Percentiles rank a stretch among this genome's conserved stretches.
Evolutionary conservation across 83 land plant species (phyloP).

Genomic region (Picea abies): DNA sequence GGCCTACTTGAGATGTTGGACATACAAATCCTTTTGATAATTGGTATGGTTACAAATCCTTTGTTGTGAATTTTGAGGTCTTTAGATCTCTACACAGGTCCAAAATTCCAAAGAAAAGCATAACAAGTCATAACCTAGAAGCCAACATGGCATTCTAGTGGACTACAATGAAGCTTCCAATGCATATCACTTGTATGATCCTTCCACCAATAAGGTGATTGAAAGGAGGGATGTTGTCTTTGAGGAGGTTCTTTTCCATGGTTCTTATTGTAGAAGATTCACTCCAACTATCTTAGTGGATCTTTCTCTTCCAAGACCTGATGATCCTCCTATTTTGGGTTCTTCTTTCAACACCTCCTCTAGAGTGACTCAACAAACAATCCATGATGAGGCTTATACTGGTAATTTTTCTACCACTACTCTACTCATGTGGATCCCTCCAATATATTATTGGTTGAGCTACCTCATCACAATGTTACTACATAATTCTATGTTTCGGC

Average conservation of each 20-base stretch:
- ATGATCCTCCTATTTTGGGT: background rate
- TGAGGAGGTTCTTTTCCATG: background rate
- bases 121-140: too few species aligned
- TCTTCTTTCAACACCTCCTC: background rate
- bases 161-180: background rate
- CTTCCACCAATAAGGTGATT: background rate
- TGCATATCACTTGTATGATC: background rate
- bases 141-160: too few species aligned
- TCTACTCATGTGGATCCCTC: background rate
- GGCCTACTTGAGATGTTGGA: too few species aligned
- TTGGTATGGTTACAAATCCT: too few species aligned
- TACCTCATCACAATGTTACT: background rate
- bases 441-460: background rate
- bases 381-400: background rate
- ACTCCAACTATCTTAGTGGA: background rate
- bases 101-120: too few species aligned
- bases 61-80: too few species aligned
- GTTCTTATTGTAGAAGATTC: background rate
- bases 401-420: background rate
- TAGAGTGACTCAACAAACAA: background rate
- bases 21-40: too few species aligned
- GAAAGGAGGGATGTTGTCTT: background rate
- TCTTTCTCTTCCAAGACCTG: background rate
- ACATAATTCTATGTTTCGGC: background rate
- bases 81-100: too few species aligned